These are phyloP conservation scores for Chlamydomonas incerta DNA, from an alignment of 139 green algal species.

Conservation along the genomic window DNA sequence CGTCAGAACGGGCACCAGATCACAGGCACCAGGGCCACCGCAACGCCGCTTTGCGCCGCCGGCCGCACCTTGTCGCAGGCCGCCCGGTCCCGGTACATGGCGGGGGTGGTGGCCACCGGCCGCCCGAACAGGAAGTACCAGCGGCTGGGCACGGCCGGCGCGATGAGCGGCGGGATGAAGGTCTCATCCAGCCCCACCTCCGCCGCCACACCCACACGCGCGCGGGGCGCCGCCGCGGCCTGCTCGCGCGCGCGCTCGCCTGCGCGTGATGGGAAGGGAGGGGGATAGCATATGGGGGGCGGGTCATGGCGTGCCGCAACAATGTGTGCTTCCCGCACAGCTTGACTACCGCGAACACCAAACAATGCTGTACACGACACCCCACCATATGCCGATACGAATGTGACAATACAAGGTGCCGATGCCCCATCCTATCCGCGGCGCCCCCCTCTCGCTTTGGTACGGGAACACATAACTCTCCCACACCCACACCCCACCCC, in stretches of 20 bases:
- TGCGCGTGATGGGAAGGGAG: background rate
- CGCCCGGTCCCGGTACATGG: constrained; percentile 66
- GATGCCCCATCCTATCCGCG: too few species aligned
- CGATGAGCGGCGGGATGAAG: constrained; percentile 70
- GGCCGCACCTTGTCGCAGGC: constrained; percentile 47
- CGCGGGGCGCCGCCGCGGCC: background rate
- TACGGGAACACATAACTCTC: too few species aligned
- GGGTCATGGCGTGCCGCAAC: background rate
- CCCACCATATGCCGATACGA: too few species aligned
- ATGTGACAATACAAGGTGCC: too few species aligned
- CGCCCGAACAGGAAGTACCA: constrained; percentile 93
- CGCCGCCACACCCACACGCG: constrained; percentile 24
- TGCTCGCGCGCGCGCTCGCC: background rate
- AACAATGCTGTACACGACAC: too few species aligned
- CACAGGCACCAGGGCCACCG: too few species aligned
- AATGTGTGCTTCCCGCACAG: too few species aligned
- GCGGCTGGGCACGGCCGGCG: constrained; percentile 67
- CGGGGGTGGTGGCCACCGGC: constrained; percentile 68
- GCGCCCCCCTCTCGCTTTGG: too few species aligned
- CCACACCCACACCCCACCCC: background rate
- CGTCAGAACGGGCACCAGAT: too few species aligned
- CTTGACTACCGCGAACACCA: too few species aligned
- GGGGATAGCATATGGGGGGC: background rate
- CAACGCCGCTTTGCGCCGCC: too few species aligned
- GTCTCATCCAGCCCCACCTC: constrained; percentile 29